Conservation (phyloP, 108 stramenopile genomes). For the Discostella pseudostelligera region DNA sequence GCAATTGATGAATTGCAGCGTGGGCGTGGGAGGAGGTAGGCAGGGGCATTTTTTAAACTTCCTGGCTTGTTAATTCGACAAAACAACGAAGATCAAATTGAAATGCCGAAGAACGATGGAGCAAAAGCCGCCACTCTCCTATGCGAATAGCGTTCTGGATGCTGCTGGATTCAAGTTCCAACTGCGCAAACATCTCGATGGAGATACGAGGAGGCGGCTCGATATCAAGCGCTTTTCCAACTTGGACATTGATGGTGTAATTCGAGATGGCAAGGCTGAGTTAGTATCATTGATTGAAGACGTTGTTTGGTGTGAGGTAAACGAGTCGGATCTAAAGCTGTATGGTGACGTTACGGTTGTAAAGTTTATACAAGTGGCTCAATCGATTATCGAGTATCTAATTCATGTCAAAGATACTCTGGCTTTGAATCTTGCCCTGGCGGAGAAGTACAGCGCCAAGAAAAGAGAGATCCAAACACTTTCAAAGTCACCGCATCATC, state of each 20-base stretch:
- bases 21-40: slow-evolving; percentile 36
- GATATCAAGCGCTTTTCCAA: slow-evolving; percentile 49
- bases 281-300: slow-evolving; percentile 53
- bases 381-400: slow-evolving; percentile 65
- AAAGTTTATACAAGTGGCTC: slow-evolving; percentile 57
- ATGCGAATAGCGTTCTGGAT: neutral
- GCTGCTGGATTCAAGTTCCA: slow-evolving; percentile 53
- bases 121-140: neutral
- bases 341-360: slow-evolving; percentile 56
- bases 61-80: neutral
- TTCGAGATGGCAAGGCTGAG: slow-evolving; percentile 44
- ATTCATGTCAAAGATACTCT: slow-evolving; percentile 59
- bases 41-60: too few species aligned
- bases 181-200: slow-evolving; percentile 23
- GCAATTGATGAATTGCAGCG: slow-evolving; percentile 6
- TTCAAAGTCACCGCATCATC: too few species aligned
- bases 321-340: slow-evolving; percentile 53
- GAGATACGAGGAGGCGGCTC: slow-evolving; percentile 44
- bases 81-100: neutral
- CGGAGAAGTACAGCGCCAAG: slow-evolving; percentile 41
- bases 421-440: slow-evolving; percentile 40
- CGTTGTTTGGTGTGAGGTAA: slow-evolving; percentile 51
- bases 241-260: slow-evolving; percentile 30
- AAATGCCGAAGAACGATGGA: neutral
- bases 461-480: slow-evolving; percentile 35